Percentiles rank a stretch among this genome's conserved stretches.
These are phyloP conservation scores for Andrographis paniculata DNA, from an alignment of 305 asterid genomes.

Conservation along the genomic window DNA sequence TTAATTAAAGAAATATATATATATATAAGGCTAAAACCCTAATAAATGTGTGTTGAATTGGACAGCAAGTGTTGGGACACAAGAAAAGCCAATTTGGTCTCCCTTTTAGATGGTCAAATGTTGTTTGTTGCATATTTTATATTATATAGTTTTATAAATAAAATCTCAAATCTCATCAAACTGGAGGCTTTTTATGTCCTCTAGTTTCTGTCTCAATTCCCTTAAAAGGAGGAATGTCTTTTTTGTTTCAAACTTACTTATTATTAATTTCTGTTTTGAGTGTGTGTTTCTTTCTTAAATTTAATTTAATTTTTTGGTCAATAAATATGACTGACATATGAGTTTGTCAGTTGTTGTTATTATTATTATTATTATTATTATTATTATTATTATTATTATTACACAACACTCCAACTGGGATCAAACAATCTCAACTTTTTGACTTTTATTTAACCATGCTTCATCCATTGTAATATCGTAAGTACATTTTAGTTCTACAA, in stretches of 20 bases:
- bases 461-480: no score
- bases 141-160: no score
- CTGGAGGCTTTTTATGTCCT: constrained; percentile 43
- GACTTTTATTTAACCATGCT: constrained; percentile 43
- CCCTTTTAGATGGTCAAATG: constrained; percentile 32
- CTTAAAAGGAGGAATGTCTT: constrained; percentile 38
- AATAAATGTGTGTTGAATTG: no score
- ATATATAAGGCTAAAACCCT: constrained; percentile 14
- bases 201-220: constrained; percentile 33
- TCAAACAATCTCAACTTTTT: constrained; percentile 60
- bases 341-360: no score
- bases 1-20: background rate
- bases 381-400: no score
- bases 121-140: constrained; percentile 26
- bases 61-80: constrained; percentile 37
- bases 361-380: no score
- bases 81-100: constrained; percentile 45
- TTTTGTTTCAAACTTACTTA: no score
- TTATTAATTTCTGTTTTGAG: constrained; percentile 12
- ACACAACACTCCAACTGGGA: constrained; percentile 53
- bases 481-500: constrained; percentile 1
- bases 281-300: constrained; percentile 1
- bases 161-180: constrained; percentile 28
- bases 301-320: no score
- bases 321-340: no score